Percentiles rank a stretch among this genome's conserved stretches.
phyloP scores from a whole-genome alignment of 2,329 filamentous ascomycete genomes.

The Podosphaera fusca region DNA sequence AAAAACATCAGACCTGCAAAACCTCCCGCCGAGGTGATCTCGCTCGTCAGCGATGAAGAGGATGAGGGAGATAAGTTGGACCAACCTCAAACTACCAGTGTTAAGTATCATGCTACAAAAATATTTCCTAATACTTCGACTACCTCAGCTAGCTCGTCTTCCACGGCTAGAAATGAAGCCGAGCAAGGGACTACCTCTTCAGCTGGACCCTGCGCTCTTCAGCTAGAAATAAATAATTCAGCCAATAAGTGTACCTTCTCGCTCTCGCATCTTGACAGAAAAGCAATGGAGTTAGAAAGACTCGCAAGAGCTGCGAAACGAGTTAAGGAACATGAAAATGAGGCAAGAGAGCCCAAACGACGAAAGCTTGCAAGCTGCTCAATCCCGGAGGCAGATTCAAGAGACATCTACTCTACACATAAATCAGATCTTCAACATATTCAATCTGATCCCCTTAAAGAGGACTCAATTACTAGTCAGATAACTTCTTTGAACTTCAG shows the following conservation, averaged over 20 bases:
- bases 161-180: not conserved
- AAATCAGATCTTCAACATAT: no score
- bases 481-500: no score
- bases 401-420: no score
- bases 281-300: slow-evolving; percentile 67
- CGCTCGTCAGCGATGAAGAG: slow-evolving; percentile 11
- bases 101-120: not conserved
- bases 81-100: slow-evolving; percentile 5
- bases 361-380: slow-evolving; percentile 15
- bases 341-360: slow-evolving; percentile 6
- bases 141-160: not conserved
- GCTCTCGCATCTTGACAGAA: slow-evolving; percentile 36
- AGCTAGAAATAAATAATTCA: not conserved
- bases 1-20: not conserved
- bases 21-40: slow-evolving; percentile 10
- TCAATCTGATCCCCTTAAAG: no score
- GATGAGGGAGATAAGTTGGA: slow-evolving; percentile 15
- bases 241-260: not conserved
- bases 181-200: not conserved
- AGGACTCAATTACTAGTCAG: no score
- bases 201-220: not conserved
- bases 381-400: not conserved
- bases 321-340: slow-evolving; percentile 25
- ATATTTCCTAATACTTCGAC: not conserved
- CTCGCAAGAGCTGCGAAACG: slow-evolving; percentile 29